Percentiles rank a stretch among this genome's conserved stretches.
phyloP scores from a whole-genome alignment of 2,329 filamentous ascomycete genomes.

The Aspergillus viridinutans region DNA sequence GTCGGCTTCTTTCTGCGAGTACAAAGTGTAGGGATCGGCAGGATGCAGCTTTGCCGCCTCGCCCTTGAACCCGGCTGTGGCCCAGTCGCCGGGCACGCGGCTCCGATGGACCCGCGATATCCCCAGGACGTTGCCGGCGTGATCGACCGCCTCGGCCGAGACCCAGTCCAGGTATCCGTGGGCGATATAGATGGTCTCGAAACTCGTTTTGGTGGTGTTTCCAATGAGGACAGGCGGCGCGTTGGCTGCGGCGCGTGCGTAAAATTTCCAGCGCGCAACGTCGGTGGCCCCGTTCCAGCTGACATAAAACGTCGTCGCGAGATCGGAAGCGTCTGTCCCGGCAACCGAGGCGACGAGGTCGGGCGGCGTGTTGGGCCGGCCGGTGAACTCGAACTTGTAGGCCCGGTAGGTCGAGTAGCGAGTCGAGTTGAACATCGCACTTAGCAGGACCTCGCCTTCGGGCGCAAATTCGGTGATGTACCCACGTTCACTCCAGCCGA shows the following conservation, averaged over 20 bases:
- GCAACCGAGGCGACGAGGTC: constrained; percentile 26
- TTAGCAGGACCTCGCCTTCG: constrained; percentile 28
- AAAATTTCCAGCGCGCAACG: constrained; percentile 31
- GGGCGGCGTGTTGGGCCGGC: constrained; percentile 28
- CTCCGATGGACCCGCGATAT: constrained; percentile 12
- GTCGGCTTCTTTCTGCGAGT: neutral
- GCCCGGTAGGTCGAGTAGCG: constrained; percentile 37
- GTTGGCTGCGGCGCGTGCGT: constrained; percentile 24
- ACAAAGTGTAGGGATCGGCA: constrained; percentile 1
- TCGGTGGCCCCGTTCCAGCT: constrained; percentile 40
- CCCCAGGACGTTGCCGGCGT: constrained; percentile 18
- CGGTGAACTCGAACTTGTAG: constrained; percentile 36
- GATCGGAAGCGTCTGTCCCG: constrained; percentile 21
- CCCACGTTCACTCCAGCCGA: constrained; percentile 32
- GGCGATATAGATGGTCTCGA: constrained; percentile 30
- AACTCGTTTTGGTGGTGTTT: constrained; percentile 23
- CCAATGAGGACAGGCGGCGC: constrained; percentile 21
- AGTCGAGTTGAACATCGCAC: constrained; percentile 27
- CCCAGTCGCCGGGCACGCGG: constrained; percentile 12
- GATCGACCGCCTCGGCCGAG: constrained; percentile 23
- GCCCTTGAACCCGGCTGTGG: constrained; percentile 7
- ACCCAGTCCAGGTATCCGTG: constrained; percentile 27
- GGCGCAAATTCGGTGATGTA: constrained; percentile 31
- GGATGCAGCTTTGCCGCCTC: neutral
- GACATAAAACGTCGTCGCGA: constrained; percentile 30